Conservation (phyloP, 2,329 filamentous ascomycete species). For the Acrocalymma vagum region DNA sequence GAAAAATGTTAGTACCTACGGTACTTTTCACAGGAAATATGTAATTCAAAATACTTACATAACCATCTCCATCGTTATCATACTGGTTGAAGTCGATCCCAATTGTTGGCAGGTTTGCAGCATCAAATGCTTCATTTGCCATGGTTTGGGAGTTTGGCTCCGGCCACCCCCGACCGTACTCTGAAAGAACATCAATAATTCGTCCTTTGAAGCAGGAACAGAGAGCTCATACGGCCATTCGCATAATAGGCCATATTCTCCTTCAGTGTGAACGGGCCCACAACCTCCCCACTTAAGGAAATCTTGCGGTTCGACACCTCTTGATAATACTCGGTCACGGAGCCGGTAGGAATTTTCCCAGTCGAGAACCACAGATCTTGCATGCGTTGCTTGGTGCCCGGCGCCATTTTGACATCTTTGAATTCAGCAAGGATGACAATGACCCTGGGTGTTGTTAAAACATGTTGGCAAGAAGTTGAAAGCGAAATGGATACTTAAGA, state of each 20-base stretch:
- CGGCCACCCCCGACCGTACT: slow-evolving; percentile 15
- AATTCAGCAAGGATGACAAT: slow-evolving; percentile 32
- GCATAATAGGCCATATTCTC: slow-evolving; percentile 28
- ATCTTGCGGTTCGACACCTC: slow-evolving; percentile 28
- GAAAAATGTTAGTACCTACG: neutral
- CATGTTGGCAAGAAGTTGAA: neutral
- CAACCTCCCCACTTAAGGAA: slow-evolving; percentile 28
- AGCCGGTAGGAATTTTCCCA: slow-evolving; percentile 27
- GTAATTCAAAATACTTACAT: slow-evolving; percentile 9
- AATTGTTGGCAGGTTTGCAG: slow-evolving; percentile 11
- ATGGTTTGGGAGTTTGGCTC: slow-evolving; percentile 29
- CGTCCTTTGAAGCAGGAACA: neutral
- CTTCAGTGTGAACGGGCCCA: slow-evolving; percentile 28
- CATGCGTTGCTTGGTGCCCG: slow-evolving; percentile 21
- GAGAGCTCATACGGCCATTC: slow-evolving; percentile 15
- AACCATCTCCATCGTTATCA: slow-evolving; percentile 32
- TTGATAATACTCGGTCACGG: slow-evolving; percentile 30
- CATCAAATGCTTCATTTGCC: slow-evolving; percentile 25
- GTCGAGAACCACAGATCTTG: slow-evolving; percentile 33
- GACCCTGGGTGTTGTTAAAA: slow-evolving; percentile 13
- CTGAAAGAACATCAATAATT: slow-evolving; percentile 1
- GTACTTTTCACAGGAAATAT: neutral
- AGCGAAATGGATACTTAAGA: slow-evolving; percentile 16
- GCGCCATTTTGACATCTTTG: slow-evolving; percentile 25
- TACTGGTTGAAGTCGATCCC: slow-evolving; percentile 22